A percentile compares a stretch with the other conserved stretches of the same genome.
These are phyloP conservation scores for Paspalum vaginatum DNA, from an alignment of 176 grass and related monocot genomes.

Conservation along the genomic window DNA sequence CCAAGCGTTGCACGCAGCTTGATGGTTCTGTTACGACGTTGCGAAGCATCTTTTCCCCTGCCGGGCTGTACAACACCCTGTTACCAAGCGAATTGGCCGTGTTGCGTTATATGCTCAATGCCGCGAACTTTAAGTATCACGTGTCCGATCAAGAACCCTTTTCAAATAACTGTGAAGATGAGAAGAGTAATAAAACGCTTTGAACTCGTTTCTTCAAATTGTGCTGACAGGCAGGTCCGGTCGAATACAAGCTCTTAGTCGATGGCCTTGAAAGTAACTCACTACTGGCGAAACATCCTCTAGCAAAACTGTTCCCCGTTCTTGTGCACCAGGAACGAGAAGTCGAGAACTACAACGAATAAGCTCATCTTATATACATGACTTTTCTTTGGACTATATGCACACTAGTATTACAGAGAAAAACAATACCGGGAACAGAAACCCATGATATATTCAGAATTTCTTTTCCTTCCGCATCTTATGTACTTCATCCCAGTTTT, in stretches of 20 bases:
- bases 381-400: conserved; percentile 28
- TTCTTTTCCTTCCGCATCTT: conserved; percentile 1
- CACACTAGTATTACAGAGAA: neutral
- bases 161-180: neutral
- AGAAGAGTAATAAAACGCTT: neutral
- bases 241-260: neutral
- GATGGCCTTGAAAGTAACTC: neutral
- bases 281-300: neutral
- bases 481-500: conserved; percentile 29
- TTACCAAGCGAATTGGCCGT: no score
- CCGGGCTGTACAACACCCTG: no score
- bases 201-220: no score
- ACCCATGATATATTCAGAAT: conserved; percentile 4
- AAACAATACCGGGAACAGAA: neutral
- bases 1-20: no score
- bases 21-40: no score
- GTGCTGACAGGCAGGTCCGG: neutral
- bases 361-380: conserved; percentile 38
- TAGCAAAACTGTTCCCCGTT: conserved; percentile 7
- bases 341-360: neutral
- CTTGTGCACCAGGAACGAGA: neutral
- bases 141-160: neutral
- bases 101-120: no score
- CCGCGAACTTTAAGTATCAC: no score
- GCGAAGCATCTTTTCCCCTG: no score